phyloP scores from a whole-genome alignment of 2,329 filamentous ascomycete genomes.

The Metarhizium guizhouense region DNA sequence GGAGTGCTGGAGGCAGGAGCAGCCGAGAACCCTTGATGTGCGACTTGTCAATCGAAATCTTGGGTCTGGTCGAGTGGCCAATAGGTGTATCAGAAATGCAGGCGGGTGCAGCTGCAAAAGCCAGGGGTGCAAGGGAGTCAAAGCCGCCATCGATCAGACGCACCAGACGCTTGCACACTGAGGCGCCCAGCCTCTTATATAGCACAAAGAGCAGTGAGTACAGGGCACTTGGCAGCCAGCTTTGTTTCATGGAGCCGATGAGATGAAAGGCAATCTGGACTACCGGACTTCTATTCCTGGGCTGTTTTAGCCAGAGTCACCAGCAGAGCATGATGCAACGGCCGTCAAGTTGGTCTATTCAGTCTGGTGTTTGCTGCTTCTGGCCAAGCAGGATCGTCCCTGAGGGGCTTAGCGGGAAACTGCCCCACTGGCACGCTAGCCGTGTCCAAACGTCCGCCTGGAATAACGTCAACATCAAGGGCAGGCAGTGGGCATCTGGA shows the following conservation, averaged over 20 bases:
- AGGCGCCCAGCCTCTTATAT: background rate
- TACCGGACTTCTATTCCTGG: background rate
- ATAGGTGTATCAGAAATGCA: background rate
- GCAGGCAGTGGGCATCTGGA: no score
- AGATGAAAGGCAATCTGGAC: background rate
- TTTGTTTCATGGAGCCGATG: background rate
- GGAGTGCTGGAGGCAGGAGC: background rate
- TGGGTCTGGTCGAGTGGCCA: background rate
- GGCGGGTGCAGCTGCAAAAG: background rate
- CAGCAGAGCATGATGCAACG: background rate
- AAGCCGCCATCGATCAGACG: background rate
- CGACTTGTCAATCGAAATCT: background rate
- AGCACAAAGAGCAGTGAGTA: background rate
- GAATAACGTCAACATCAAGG: no score
- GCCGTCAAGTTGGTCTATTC: background rate
- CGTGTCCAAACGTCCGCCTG: no score
- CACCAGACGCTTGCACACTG: no score
- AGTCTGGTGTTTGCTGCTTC: background rate
- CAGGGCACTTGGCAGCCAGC: background rate
- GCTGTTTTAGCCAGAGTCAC: background rate
- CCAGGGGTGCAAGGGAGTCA: background rate
- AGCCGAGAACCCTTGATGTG: background rate
- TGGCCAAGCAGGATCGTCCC: no score
- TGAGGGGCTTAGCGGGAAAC: no score
- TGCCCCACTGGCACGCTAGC: background rate